Conservation (phyloP, 768 basidiomycete species). For the Leucosporidium scottii region DNA sequence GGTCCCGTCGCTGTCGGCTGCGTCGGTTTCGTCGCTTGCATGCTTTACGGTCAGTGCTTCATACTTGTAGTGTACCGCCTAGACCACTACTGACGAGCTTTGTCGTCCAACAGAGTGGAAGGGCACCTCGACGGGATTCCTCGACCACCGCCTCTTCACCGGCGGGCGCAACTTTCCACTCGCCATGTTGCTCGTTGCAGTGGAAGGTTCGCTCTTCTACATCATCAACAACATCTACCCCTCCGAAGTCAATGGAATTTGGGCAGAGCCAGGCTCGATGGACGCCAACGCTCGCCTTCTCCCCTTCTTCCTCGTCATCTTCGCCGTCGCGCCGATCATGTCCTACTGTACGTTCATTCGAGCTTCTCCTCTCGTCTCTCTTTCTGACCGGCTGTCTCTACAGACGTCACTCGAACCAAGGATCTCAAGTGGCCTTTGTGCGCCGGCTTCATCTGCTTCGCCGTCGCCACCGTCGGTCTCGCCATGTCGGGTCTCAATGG, state of each 20-base stretch:
- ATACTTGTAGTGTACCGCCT: too few species aligned
- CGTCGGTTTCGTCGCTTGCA: too few species aligned
- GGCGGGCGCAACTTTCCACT: conserved; percentile 17
- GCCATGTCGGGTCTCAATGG: conserved; percentile 1
- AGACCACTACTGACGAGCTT: background rate
- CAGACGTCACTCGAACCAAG: conserved; percentile 11
- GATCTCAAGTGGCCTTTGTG: conserved; percentile 18
- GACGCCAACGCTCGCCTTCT: conserved; percentile 9
- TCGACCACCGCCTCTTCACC: conserved; percentile 14
- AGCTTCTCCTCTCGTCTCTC: background rate
- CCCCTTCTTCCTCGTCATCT: conserved; percentile 10
- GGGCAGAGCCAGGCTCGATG: conserved; percentile 7
- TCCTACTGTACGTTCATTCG: background rate
- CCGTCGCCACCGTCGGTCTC: background rate
- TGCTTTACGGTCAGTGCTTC: too few species aligned
- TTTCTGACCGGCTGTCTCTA: background rate
- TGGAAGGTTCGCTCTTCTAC: conserved; percentile 17
- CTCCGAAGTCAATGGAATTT: conserved; percentile 1
- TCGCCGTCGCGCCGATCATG: conserved; percentile 9
- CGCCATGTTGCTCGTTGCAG: conserved; percentile 10
- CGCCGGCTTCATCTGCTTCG: conserved; percentile 8
- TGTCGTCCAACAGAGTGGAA: conserved; percentile 1
- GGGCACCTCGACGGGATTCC: conserved; percentile 11
- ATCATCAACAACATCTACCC: conserved; percentile 19
- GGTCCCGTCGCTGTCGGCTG: too few species aligned